These are phyloP conservation scores for Xylaria flabelliformis DNA, from an alignment of 495 filamentous ascomycete genomes.

Conservation along the genomic window DNA sequence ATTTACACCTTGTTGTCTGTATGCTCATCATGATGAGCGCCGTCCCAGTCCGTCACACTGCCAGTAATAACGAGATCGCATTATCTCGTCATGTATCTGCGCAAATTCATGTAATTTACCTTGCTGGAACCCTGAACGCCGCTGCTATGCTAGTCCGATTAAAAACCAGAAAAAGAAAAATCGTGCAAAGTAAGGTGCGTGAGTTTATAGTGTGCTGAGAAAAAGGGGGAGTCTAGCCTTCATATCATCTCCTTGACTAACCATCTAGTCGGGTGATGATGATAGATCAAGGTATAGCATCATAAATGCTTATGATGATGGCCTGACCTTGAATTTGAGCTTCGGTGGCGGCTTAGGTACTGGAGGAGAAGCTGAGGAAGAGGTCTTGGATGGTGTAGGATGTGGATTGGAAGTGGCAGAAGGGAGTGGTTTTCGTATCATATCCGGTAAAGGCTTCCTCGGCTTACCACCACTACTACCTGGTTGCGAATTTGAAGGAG, in stretches of 20 bases:
- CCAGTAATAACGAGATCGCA: neutral
- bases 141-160: conserved; percentile 24
- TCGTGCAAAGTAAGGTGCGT: neutral
- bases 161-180: conserved; percentile 3
- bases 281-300: neutral
- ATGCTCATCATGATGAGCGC: neutral
- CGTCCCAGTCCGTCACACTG: neutral
- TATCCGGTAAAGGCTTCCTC: conserved; percentile 41
- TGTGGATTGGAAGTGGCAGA: conserved; percentile 37
- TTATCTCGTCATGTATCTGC: neutral
- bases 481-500: neutral
- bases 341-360: conserved; percentile 34
- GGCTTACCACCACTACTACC: conserved; percentile 32
- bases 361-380: conserved; percentile 30
- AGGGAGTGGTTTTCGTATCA: conserved; percentile 49
- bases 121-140: conserved; percentile 18
- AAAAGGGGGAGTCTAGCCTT: neutral
- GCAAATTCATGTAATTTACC: neutral
- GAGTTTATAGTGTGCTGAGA: conserved; percentile 13
- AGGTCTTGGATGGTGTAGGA: conserved; percentile 34
- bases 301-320: conserved; percentile 9
- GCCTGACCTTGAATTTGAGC: conserved; percentile 50
- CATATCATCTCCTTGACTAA: conserved; percentile 1
- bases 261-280: neutral
- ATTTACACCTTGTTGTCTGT: neutral